Base-by-base conservation (phyloP, 2,329 filamentous ascomycete species). In the Dactylellina haptotyla region DNA sequence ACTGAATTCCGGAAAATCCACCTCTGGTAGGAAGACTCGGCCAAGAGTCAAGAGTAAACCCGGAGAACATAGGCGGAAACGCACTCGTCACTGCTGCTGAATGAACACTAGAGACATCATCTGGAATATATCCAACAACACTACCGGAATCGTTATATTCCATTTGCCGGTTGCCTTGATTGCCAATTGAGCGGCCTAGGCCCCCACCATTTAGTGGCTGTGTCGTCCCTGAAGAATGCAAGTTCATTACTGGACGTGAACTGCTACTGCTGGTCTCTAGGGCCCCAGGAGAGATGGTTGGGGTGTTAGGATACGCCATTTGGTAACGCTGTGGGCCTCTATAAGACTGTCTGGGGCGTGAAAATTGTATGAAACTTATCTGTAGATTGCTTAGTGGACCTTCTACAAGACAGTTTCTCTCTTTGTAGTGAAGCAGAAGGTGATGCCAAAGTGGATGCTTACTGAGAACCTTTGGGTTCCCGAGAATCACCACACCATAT, bases 391-490 rank as follows among this genome's bases (percentile, higher is more conserved):
- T 95, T 76, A 99, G 84, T 18, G 95, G 94, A 0, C 95, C 95
- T 80, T 99, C 95, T 4, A 99, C 95, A 10, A 99, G 87, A 80
- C 94, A 98, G 79, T 96, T 96, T 78, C 89, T 89, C 80, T 98
- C 93, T 84, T 98, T 98, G 86, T 97, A 99, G 81, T 99, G 95
- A 39, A 94, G 86, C 34, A 99, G 85, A 25, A 99, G 87, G 79
- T 93, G 93, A 80, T 99, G 95, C 95, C 95, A 99, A 39, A 99
- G 85, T 75, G 96, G 95, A 80, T 99, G 95, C 84, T 99, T 99
- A 41, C 93, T 95, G 45, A 99, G 84, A 37, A 99, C 93, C 83
- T 98, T 98, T 30, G 95, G 95, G 79, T 99, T 99, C 75, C 95
- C 95, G 6, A 99, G 88, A 79, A 99, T 97, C 72, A 97, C 95